Conservation (phyloP, 169 alveolate genomes). For the Cryptosporidium baileyi region DNA sequence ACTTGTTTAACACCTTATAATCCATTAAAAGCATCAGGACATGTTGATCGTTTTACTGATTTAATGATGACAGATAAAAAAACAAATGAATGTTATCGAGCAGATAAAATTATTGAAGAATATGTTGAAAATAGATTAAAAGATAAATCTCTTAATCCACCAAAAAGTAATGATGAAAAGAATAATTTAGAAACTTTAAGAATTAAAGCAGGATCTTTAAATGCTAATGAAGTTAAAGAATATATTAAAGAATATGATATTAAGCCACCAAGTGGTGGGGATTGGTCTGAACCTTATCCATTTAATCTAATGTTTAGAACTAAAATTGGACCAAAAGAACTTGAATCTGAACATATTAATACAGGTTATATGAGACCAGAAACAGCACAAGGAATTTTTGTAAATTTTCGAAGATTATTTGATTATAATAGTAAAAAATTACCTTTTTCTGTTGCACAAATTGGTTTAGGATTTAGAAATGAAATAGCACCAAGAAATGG, state of each 20-base stretch:
- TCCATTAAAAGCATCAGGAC: constrained; percentile 95
- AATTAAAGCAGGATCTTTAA: constrained; percentile 83
- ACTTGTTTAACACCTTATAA: constrained; percentile 92
- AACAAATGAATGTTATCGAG: constrained; percentile 87
- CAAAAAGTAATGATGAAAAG: constrained; percentile 73
- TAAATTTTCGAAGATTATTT: constrained; percentile 90
- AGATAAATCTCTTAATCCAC: constrained; percentile 34
- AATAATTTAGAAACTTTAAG: constrained; percentile 78
- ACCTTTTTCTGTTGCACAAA: constrained; percentile 98
- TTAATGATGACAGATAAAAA: constrained; percentile 91
- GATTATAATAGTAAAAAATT: constrained; percentile 93
- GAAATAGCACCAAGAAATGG: constrained; percentile 98
- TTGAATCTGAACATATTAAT: not conserved
- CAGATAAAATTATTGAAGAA: constrained; percentile 84
- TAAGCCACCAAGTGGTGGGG: constrained; percentile 90
- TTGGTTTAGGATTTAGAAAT: constrained; percentile 97
- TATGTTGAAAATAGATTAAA: constrained; percentile 63
- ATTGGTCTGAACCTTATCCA: constrained; percentile 91
- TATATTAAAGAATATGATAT: constrained; percentile 82
- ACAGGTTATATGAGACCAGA: constrained; percentile 96
- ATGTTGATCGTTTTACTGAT: constrained; percentile 97
- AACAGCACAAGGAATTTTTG: constrained; percentile 98
- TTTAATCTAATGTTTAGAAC: constrained; percentile 96
- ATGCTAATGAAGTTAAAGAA: constrained; percentile 84
- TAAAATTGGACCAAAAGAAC: constrained; percentile 91